Base-by-base conservation (phyloP, 768 basidiomycete genomes). In the Lactarius tabidus region DNA sequence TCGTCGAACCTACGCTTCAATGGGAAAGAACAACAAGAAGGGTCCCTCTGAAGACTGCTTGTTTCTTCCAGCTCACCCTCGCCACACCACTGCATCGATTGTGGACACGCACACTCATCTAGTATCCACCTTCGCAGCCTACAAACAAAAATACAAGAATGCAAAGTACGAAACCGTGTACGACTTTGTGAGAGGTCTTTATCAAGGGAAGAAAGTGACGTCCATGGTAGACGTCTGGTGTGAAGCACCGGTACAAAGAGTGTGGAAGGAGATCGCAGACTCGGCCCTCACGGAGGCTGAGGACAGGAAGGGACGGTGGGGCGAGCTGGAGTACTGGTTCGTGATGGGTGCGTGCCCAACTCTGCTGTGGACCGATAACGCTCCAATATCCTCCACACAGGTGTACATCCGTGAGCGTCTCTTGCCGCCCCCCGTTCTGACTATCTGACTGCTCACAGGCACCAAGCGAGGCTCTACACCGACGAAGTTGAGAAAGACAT, bases 151-250 rank as follows among this genome's bases (percentile, higher is more conserved):
- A 60, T 95, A 93, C 73, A 84, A 81, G 29, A 74, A 80, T 0
- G 86, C 84, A 0, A 78, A 78, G 60, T 79, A 82, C 68, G 70
- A 76, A 10, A 80, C 79, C n/a, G 77, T 90, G n/a, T 83, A 80
- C 72, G 89, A 88, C 43, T 90, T 94, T 68, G 82, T 89, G 6
- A 80, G 81, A 2, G 85, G 78, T 18, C 72, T 90, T 71, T 91
- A 89, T 70, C 74, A 71, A 1, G 83, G 76, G 12, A 81, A 82
- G 33, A 81, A 81, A 41, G 84, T 93, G 4, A 77, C 84, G 59
- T 81, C 85, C 6, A 80, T 94, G 60, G 85, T 95, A 7, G 93
- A 95, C 69, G 93, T 95, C 2, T 95, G 90, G 88, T 95, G 93
- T 69, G 93, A 93, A 71, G 89, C 88, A 0, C 89, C 91, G 0